Evolutionary conservation across 768 basidiomycete genomes (phyloP), one percentile per base, ranked within the genome.

Genomic region (Suillus tomentosus): DNA sequence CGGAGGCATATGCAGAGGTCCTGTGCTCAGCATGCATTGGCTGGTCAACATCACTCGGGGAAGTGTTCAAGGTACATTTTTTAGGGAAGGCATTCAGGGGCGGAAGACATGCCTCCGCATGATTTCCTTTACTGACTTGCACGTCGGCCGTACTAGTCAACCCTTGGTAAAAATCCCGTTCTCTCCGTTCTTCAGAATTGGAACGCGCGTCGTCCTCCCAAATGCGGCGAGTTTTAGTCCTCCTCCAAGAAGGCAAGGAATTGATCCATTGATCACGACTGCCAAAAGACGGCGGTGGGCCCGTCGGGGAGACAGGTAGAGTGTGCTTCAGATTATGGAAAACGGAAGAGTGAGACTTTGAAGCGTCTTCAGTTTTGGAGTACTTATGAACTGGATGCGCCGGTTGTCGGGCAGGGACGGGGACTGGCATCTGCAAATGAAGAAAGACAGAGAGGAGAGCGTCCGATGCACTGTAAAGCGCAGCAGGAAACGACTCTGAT

Each of bases 91-190:
- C 71, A 31, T 68, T 81, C 68, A 77, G 78, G 90, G 91, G 91
- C 89, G 90, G 89, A 87, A 87, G 83, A 81, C 88, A 87, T 87
- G 88, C 87, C 85, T 91, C 82, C 85, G 88, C 89, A 87, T 79
- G 88, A 77, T 83, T 73, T 86, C 90, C 90, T 90, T 92, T 91
- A 90, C 90, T 91, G 80, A 86, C 88, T 73, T 83, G 75, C 80
- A 88, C 88, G 90, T 90, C 85, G 75, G 75, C 87, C 88, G 90
- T 87, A 79, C 77, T 80, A 76, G 84, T 81, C 85, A 91, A 91
- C 90, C 89, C 90, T 77, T 75, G 77, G 65, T 75, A 72, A 91
- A 90, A 90, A 89, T 79, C 82, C 87, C 81, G 85, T 68, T 73
- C 74, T 64, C 70, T 66, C 69, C 62, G 67, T 62, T 69, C 72